Conservation (phyloP, 2,329 filamentous ascomycete genomes). For the Xylaria sp. region DNA sequence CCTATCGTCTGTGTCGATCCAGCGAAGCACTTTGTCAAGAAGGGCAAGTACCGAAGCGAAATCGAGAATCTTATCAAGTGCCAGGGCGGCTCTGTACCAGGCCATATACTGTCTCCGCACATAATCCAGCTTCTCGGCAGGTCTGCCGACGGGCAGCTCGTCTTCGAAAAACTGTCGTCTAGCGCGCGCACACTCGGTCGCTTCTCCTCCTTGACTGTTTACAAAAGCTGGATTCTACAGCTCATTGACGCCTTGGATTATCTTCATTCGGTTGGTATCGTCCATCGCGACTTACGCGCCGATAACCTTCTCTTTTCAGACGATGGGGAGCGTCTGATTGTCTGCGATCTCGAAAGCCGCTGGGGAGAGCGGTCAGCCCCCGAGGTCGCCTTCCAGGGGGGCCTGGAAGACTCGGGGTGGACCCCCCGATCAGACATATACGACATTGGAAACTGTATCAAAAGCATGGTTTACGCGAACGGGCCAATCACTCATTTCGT, state of each 20-base stretch:
- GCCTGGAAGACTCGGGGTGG: constrained; percentile 11
- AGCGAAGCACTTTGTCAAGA: constrained; percentile 46
- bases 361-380: constrained; percentile 18
- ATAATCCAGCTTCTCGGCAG: constrained; percentile 46
- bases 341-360: constrained; percentile 19
- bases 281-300: constrained; percentile 11
- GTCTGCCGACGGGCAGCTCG: constrained; percentile 41
- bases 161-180: constrained; percentile 43
- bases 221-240: constrained; percentile 42
- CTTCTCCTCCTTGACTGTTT: constrained; percentile 29
- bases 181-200: constrained; percentile 14
- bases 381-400: constrained; percentile 7
- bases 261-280: constrained; percentile 12
- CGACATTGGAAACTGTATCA: constrained; percentile 14
- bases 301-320: constrained; percentile 17
- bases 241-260: constrained; percentile 1
- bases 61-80: constrained; percentile 45
- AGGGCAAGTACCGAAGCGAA: constrained; percentile 46
- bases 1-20: constrained; percentile 41
- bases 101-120: constrained; percentile 33
- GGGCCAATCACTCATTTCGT: constrained; percentile 15
- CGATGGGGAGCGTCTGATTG: constrained; percentile 3
- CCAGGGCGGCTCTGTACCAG: constrained; percentile 43
- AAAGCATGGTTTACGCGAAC: constrained; percentile 17
- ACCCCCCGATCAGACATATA: constrained; percentile 16